These are phyloP conservation scores for Fragaria iinumae DNA, from an alignment of 306 rosid genomes.

Conservation along the genomic window DNA sequence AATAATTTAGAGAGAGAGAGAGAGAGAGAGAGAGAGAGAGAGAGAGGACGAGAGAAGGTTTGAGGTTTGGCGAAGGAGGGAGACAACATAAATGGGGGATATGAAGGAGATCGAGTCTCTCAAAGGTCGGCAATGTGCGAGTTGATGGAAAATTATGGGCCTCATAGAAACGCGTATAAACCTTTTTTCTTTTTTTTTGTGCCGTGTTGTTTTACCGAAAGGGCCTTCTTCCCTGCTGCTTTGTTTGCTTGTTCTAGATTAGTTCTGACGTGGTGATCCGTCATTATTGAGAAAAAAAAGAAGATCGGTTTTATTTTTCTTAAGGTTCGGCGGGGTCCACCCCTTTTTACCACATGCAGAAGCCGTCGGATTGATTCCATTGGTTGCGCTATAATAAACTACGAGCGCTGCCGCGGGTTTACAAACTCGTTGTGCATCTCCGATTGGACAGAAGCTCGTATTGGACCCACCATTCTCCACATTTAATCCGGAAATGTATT, in stretches of 20 bases:
- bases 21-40: not conserved
- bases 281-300: constrained; percentile 23
- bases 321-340: constrained; percentile 12
- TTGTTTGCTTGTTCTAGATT: constrained; percentile 8
- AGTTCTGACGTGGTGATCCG: constrained; percentile 31
- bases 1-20: constrained; percentile 9
- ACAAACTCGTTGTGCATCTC: not conserved
- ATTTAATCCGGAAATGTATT: too few relatives aligned
- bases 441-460: not conserved
- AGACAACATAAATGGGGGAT: constrained; percentile 38
- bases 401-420: not conserved
- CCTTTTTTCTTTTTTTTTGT: constrained; percentile 24
- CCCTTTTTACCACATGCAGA: constrained; percentile 4
- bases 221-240: constrained; percentile 20
- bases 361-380: constrained; percentile 17
- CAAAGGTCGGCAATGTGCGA: constrained; percentile 64
- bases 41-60: not conserved
- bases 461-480: too few relatives aligned
- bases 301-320: not conserved
- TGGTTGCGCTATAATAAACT: not conserved
- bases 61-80: not conserved
- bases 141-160: constrained; percentile 53
- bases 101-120: constrained; percentile 47
- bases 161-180: constrained; percentile 75
- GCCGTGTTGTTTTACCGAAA: constrained; percentile 30